phyloP scores from a whole-genome alignment of 176 grass and related monocot species.

The Carex parvula region DNA sequence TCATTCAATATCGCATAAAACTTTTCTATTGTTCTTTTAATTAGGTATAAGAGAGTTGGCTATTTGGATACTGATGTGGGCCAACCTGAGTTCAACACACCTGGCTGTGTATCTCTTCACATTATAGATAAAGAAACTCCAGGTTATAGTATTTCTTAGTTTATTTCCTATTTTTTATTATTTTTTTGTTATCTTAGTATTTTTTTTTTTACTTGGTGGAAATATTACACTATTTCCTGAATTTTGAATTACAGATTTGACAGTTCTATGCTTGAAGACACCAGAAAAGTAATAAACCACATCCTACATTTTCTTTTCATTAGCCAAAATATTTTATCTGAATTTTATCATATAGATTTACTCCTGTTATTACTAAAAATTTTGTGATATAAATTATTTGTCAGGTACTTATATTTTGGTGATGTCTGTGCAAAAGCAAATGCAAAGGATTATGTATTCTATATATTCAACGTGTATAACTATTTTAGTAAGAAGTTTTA shows the following conservation, averaged over 20 bases:
- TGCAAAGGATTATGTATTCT: constrained; percentile 45
- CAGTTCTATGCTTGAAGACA: constrained; percentile 51
- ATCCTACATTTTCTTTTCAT: not conserved
- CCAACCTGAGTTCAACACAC: constrained; percentile 66
- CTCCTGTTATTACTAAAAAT: not conserved
- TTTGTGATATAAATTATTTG: not conserved
- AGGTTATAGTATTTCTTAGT: constrained; percentile 27
- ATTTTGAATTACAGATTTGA: constrained; percentile 45
- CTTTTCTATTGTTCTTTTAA: constrained; percentile 15
- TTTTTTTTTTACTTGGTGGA: not conserved
- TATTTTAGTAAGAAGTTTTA: constrained; percentile 52
- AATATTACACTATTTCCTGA: constrained; percentile 5
- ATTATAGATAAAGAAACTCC: constrained; percentile 48
- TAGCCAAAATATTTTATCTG: not conserved
- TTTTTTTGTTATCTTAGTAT: not conserved
- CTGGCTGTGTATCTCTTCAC: constrained; percentile 71
- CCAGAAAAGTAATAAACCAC: constrained; percentile 48
- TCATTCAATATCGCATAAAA: not conserved
- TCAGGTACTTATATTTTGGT: constrained; percentile 71
- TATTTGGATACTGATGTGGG: constrained; percentile 83
- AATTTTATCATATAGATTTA: not conserved
- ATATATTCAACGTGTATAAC: constrained; percentile 55
- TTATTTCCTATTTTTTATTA: not conserved
- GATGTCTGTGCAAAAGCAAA: constrained; percentile 47
- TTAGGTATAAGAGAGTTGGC: constrained; percentile 57